phyloP scores from a whole-genome alignment of 2,329 filamentous ascomycete genomes.

The Ophiocordyceps australis region DNA sequence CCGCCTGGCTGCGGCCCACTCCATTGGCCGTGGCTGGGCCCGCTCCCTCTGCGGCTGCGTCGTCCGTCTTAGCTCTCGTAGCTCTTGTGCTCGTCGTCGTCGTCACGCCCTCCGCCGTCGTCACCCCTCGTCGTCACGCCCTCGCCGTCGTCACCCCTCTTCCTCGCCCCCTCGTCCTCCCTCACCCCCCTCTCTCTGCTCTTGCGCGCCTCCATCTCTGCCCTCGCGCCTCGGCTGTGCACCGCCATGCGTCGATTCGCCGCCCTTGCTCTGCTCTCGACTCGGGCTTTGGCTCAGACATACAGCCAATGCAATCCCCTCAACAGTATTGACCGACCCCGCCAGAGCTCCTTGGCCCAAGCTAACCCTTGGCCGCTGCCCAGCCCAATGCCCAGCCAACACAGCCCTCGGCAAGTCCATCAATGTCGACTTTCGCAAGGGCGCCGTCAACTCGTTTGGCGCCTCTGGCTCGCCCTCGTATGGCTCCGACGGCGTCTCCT shows the following conservation, averaged over 20 bases:
- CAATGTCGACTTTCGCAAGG: constrained; percentile 66
- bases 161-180: background rate
- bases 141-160: background rate
- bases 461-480: constrained; percentile 55
- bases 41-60: no score
- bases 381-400: constrained; percentile 50
- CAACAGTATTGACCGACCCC: constrained; percentile 9
- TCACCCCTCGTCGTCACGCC: background rate
- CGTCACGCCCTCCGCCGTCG: background rate
- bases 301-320: constrained; percentile 21
- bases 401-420: constrained; percentile 71
- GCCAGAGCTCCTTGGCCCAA: background rate
- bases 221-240: no score
- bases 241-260: no score
- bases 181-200: no score
- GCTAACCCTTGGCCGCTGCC: background rate
- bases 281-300: constrained; percentile 16
- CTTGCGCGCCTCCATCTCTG: background rate
- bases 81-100: no score
- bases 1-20: no score
- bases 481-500: constrained; percentile 55
- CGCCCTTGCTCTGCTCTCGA: constrained; percentile 5
- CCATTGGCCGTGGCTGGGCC: no score
- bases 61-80: no score
- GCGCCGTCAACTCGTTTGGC: constrained; percentile 62